A percentile compares a stretch with the other conserved stretches of the same genome.
These are phyloP conservation scores for Tephrocybe sp. DNA, from an alignment of 768 basidiomycete species.

Conservation along the genomic window DNA sequence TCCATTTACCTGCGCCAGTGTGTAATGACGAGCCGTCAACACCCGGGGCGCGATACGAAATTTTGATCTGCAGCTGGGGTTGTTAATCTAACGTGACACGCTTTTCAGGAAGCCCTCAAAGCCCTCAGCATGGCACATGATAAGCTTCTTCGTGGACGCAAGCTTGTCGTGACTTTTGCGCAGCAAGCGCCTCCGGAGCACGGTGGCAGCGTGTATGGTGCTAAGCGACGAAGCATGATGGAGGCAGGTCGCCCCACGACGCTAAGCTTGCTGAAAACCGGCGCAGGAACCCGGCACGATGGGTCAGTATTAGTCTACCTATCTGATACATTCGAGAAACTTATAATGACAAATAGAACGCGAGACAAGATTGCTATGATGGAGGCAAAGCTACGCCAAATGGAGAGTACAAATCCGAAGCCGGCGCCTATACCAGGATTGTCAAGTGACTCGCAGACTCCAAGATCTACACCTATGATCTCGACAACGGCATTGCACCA, in stretches of 20 bases:
- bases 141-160: constrained; percentile 83
- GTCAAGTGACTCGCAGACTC: constrained; percentile 3
- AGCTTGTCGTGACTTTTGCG: constrained; percentile 88
- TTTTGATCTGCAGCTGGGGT: neutral
- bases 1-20: constrained; percentile 8
- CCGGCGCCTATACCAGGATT: constrained; percentile 15
- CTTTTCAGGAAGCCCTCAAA: constrained; percentile 77
- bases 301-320: constrained; percentile 34
- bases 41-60: constrained; percentile 20
- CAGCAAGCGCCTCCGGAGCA: constrained; percentile 72
- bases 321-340: neutral
- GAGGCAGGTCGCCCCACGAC: constrained; percentile 79
- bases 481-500: constrained; percentile 22
- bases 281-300: constrained; percentile 49
- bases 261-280: constrained; percentile 83
- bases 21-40: constrained; percentile 12
- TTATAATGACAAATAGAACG: constrained; percentile 49
- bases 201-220: constrained; percentile 21
- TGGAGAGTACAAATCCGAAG: constrained; percentile 49
- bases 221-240: constrained; percentile 42
- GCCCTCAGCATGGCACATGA: constrained; percentile 75
- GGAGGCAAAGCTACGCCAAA: constrained; percentile 90
- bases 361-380: constrained; percentile 90
- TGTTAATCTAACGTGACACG: constrained; percentile 13
- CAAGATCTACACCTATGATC: neutral